phyloP scores from a whole-genome alignment of 192 early-diverging fungal genomes.

The Rhizophagus sp. region DNA sequence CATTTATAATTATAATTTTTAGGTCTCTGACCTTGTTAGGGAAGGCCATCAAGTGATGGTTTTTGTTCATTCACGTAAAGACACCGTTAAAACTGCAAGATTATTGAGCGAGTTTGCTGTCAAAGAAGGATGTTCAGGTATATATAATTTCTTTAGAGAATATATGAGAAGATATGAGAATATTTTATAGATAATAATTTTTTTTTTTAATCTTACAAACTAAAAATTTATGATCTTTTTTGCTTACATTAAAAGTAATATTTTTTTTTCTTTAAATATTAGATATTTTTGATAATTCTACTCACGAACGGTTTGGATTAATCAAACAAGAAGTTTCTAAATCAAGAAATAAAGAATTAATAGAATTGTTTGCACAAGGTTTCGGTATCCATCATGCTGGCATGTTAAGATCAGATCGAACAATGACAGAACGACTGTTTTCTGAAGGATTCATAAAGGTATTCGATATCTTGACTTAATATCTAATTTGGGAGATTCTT shows the following conservation, averaged over 20 bases:
- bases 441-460: conserved; percentile 77
- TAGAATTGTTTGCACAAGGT: conserved; percentile 80
- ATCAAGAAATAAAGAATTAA: conserved; percentile 82
- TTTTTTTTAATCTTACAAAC: background rate
- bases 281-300: conserved; percentile 63
- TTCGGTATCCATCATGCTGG: conserved; percentile 97
- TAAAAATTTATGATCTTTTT: background rate
- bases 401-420: conserved; percentile 89
- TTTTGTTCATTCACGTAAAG: conserved; percentile 98
- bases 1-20: background rate
- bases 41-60: conserved; percentile 98
- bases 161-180: background rate
- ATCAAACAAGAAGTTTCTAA: conserved; percentile 66
- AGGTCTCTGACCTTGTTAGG: conserved; percentile 66
- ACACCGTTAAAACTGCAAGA: conserved; percentile 94
- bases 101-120: conserved; percentile 73
- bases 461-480: background rate
- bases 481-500: background rate
- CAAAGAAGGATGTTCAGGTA: conserved; percentile 59
- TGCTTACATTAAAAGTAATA: background rate
- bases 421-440: conserved; percentile 87
- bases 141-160: conserved; percentile 11
- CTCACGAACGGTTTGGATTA: conserved; percentile 50
- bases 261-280: background rate
- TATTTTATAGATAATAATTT: too few species aligned